Evolutionary conservation across 139 green algal species (phyloP).

Genomic region (Pleodorina starrii): DNA sequence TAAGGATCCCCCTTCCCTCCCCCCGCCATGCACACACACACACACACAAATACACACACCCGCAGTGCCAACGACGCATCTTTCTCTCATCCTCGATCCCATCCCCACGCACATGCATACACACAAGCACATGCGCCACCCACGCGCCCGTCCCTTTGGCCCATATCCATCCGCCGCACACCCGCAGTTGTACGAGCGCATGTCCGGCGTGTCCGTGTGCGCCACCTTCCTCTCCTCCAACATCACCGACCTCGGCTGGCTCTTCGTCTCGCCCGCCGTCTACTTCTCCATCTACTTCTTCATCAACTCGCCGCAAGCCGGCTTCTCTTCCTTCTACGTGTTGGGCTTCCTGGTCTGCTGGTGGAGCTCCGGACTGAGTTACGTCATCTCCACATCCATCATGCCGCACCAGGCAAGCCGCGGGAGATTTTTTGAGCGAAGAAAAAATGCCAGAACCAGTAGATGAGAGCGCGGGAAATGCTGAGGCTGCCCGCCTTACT

Average conservation of each 20-base stretch:
- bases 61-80: no score
- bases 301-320: not conserved
- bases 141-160: no score
- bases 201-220: not conserved
- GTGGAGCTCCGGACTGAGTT: slow-evolving; percentile 3
- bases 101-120: no score
- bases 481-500: no score
- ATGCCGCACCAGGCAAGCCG: not conserved
- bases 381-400: not conserved
- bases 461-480: no score
- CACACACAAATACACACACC: no score
- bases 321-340: not conserved
- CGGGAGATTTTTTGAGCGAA: no score
- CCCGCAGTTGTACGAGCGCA: not conserved
- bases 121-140: no score
- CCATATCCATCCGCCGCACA: no score
- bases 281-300: slow-evolving; percentile 7
- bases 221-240: not conserved
- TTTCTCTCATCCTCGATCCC: not conserved
- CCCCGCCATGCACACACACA: not conserved
- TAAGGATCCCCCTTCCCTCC: no score
- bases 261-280: not conserved
- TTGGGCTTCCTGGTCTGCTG: not conserved
- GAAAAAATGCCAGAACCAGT: no score
- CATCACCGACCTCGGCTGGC: not conserved